Evolutionary conservation across 257 asterid genomes (phyloP).

Genomic region (Solanum ossicruentum): DNA sequence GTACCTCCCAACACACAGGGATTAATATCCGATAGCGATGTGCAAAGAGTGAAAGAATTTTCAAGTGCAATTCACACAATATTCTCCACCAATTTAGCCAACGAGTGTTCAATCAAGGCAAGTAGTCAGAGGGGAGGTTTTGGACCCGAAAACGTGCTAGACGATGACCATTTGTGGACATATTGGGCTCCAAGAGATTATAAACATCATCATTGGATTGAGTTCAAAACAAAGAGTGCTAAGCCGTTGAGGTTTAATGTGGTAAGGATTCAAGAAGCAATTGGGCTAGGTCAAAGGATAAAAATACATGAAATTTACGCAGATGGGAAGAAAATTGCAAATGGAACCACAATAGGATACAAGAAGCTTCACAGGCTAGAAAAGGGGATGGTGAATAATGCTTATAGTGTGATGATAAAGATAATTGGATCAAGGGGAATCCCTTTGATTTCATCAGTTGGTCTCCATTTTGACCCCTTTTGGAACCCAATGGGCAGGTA

Average conservation of each 20-base stretch:
- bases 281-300: slow-evolving; percentile 79
- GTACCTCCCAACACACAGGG: slow-evolving; percentile 86
- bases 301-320: slow-evolving; percentile 39
- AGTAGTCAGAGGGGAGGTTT: slow-evolving; percentile 73
- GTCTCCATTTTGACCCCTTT: slow-evolving; percentile 83
- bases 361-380: slow-evolving; percentile 73
- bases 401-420: slow-evolving; percentile 33
- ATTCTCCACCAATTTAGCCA: slow-evolving; percentile 43
- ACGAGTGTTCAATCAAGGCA: slow-evolving; percentile 20
- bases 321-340: slow-evolving; percentile 39
- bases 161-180: slow-evolving; percentile 68
- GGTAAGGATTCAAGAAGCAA: slow-evolving; percentile 80
- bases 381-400: slow-evolving; percentile 37
- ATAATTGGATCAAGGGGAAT: slow-evolving; percentile 52
- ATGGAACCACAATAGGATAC: slow-evolving; percentile 74
- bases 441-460: slow-evolving; percentile 74
- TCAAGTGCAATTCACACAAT: slow-evolving; percentile 47
- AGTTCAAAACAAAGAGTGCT: slow-evolving; percentile 18
- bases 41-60: slow-evolving; percentile 41
- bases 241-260: slow-evolving; percentile 53
- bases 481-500: slow-evolving; percentile 31
- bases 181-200: slow-evolving; percentile 75
- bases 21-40: slow-evolving; percentile 51
- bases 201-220: slow-evolving; percentile 43
- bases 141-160: slow-evolving; percentile 52